Conservation (phyloP, 1,139 yeast genomes). For the Pichia sp. region DNA sequence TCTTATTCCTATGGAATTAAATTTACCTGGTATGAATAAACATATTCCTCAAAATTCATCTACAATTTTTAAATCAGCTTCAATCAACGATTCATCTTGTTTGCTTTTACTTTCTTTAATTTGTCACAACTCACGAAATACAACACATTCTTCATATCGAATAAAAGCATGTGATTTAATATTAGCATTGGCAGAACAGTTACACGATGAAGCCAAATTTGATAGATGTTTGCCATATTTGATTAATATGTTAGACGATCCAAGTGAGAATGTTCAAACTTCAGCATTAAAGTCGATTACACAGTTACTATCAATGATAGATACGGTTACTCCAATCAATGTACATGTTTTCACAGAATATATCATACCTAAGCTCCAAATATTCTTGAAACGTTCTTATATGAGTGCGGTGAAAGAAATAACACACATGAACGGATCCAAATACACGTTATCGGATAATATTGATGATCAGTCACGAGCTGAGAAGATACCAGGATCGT, state of each 20-base stretch:
- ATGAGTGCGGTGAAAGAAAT: slow-evolving; percentile 6
- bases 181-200: slow-evolving; percentile 66
- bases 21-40: slow-evolving; percentile 43
- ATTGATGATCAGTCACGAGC: background rate
- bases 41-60: slow-evolving; percentile 40
- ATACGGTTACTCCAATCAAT: slow-evolving; percentile 69
- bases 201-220: slow-evolving; percentile 76
- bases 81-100: slow-evolving; percentile 43
- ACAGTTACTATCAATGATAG: slow-evolving; percentile 59
- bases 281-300: slow-evolving; percentile 52
- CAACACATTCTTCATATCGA: slow-evolving; percentile 56
- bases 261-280: slow-evolving; percentile 53
- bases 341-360: slow-evolving; percentile 75
- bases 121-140: slow-evolving; percentile 59
- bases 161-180: slow-evolving; percentile 72
- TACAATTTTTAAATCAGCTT: slow-evolving; percentile 23
- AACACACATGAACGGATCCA: background rate
- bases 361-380: slow-evolving; percentile 62
- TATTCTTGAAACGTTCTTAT: slow-evolving; percentile 35
- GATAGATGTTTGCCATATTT: slow-evolving; percentile 83
- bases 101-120: slow-evolving; percentile 59
- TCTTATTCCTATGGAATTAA: slow-evolving; percentile 40
- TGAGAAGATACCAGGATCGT: slow-evolving; percentile 23
- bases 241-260: slow-evolving; percentile 49
- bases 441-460: background rate